Evolutionary conservation across 495 filamentous ascomycete genomes (phyloP), one percentile per base, ranked within the genome.

Genomic region (Penicillium manginii): DNA sequence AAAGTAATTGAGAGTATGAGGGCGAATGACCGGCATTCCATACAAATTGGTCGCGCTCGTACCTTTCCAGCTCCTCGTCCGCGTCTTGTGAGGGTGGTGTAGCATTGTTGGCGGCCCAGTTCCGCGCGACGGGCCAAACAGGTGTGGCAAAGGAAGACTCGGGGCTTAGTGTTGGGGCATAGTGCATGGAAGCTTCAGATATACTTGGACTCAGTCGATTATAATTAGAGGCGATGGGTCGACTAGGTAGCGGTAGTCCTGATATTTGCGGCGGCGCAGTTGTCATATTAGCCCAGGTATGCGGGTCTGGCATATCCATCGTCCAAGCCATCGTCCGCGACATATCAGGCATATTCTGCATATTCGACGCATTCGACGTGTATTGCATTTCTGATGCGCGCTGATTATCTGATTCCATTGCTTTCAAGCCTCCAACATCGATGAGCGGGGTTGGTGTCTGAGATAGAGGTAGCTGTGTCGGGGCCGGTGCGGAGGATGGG

Each of bases 1-100:
- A 63, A 17, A 83, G 74, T 37, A 79, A 60, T 29, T 77, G 73
- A 12, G 78, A 76, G 21, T 80, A 71, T 12, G 68, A 76, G 9
- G 77, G 75, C n/a, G 62, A 73, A 58, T 69, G 72, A 29, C 61
- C 67, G 23, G 63, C 66, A 45, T 61, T 58, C 69, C 60, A 69
- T 32, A 66, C 52, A 14, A 49, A 55, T 18, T 56, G 23, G 37
- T 68, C 42, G 15, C 29, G 39, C n/a, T 63, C 56, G 10, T 45
- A 15, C 35, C 54, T 59, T 40, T 66, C 65, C 21, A 58, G 46
- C 31, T 70, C 68, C 32, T 71, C 68, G 17, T 70, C 67, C 9
- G 47, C 61, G 29, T 68, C 67, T 21, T 66, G 57, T 7, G 31
- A 33, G 33, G 62, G 59, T 0, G 57, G 54, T 17, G 62, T 64